Evolutionary conservation across 2,329 filamentous ascomycete species (phyloP).

Genomic region (Talaromyces sp.): DNA sequence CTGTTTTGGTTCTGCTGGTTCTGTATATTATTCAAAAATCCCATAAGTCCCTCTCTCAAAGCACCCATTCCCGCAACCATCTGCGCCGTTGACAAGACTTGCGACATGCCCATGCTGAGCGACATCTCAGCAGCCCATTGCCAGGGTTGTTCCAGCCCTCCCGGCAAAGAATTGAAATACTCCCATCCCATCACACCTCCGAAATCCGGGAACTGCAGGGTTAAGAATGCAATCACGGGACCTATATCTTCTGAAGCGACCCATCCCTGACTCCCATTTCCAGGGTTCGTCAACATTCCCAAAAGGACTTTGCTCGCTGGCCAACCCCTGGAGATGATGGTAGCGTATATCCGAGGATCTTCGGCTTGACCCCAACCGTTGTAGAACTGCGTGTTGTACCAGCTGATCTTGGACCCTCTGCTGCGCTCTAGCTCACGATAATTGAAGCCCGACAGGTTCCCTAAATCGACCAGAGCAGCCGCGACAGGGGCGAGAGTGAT

Average conservation of each 20-base stretch:
- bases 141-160: conserved; percentile 60
- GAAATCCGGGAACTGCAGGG: conserved; percentile 61
- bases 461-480: conserved; percentile 60
- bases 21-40: conserved; percentile 20
- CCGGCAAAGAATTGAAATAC: conserved; percentile 77
- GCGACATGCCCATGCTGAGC: conserved; percentile 41
- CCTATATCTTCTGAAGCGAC: conserved; percentile 56
- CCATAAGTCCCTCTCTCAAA: conserved; percentile 30
- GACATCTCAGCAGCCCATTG: conserved; percentile 72
- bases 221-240: conserved; percentile 53
- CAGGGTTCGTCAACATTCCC: conserved; percentile 73
- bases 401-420: conserved; percentile 62
- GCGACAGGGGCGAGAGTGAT: conserved; percentile 80
- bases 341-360: conserved; percentile 41
- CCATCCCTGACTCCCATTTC: conserved; percentile 62
- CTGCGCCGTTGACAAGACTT: conserved; percentile 30
- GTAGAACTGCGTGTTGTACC: conserved; percentile 93
- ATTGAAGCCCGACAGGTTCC: conserved; percentile 70
- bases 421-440: conserved; percentile 69
- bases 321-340: conserved; percentile 57
- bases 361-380: conserved; percentile 74
- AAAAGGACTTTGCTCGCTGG: conserved; percentile 67
- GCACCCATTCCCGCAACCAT: conserved; percentile 24
- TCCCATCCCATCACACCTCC: conserved; percentile 95
- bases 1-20: conserved; percentile 30